A percentile compares a stretch with the other conserved stretches of the same genome.
Conservation (phyloP, 768 basidiomycete genomes). For the Lactifluus piperatus region DNA sequence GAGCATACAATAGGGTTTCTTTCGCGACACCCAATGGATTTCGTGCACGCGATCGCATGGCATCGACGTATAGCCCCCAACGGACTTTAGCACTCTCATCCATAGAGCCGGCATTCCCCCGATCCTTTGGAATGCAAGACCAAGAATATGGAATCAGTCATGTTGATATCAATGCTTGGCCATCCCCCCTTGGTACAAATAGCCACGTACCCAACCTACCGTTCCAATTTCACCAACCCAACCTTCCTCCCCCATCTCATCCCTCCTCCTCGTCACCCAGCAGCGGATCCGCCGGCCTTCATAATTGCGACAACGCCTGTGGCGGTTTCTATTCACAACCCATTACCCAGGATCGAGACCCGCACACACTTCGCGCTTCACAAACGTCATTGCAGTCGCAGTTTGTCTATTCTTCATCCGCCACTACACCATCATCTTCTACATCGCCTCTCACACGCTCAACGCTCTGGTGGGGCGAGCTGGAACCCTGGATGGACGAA, state of each 20-base stretch:
- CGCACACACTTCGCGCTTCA: slow-evolving; percentile 16
- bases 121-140: slow-evolving; percentile 32
- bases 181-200: slow-evolving; percentile 25
- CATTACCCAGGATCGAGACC: slow-evolving; percentile 28
- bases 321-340: slow-evolving; percentile 21
- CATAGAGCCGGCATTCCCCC: slow-evolving; percentile 27
- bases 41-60: slow-evolving; percentile 14
- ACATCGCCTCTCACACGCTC: slow-evolving; percentile 34
- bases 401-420: slow-evolving; percentile 23
- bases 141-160: slow-evolving; percentile 29
- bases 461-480: slow-evolving; percentile 79
- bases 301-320: slow-evolving; percentile 9
- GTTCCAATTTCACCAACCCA: slow-evolving; percentile 34
- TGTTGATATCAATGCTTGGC: slow-evolving; percentile 27
- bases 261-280: slow-evolving; percentile 27
- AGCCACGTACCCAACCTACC: slow-evolving; percentile 23
- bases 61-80: slow-evolving; percentile 15
- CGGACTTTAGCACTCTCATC: slow-evolving; percentile 20
- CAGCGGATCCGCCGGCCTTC: slow-evolving; percentile 22
- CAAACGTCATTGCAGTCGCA: slow-evolving; percentile 22
- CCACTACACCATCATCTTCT: slow-evolving; percentile 24
- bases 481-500: slow-evolving; percentile 97
- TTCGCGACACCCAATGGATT: neutral
- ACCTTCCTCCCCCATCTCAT: slow-evolving; percentile 27
- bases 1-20: slow-evolving; percentile 1